Conservation (phyloP, 768 basidiomycete species). For the Kwoniella pini region DNA sequence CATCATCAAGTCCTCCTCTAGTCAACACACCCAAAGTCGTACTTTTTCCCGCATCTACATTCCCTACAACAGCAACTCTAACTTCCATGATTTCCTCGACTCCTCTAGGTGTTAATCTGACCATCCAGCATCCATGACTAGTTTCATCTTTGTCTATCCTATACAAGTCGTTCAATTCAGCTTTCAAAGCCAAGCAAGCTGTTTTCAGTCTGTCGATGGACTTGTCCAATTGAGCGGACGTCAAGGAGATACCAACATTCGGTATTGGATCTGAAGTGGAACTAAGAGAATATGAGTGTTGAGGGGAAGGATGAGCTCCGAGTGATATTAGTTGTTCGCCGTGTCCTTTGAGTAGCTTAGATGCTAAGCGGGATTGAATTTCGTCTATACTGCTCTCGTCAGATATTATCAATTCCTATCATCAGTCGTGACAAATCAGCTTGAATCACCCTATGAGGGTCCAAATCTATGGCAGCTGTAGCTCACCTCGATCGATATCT, state of each 20-base stretch:
- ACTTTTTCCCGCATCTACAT: slow-evolving; percentile 81
- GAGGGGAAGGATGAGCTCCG: slow-evolving; percentile 43
- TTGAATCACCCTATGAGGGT: too few species aligned
- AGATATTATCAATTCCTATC: slow-evolving; percentile 28
- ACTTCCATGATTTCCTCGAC: slow-evolving; percentile 65
- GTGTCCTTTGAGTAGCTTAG: slow-evolving; percentile 34
- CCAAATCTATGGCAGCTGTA: neutral
- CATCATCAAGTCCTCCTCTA: slow-evolving; percentile 63
- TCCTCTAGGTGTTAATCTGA: slow-evolving; percentile 41
- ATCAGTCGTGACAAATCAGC: neutral
- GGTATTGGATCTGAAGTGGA: slow-evolving; percentile 10
- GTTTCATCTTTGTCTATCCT: slow-evolving; percentile 23
- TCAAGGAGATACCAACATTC: slow-evolving; percentile 26
- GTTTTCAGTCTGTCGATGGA: slow-evolving; percentile 40
- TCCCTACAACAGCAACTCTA: slow-evolving; percentile 92
- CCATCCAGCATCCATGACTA: slow-evolving; percentile 44
- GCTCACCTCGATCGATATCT: slow-evolving; percentile 38
- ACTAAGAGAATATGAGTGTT: slow-evolving; percentile 36
- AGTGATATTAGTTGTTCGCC: slow-evolving; percentile 54
- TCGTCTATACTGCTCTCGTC: slow-evolving; percentile 24
- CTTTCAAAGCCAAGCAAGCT: slow-evolving; percentile 29
- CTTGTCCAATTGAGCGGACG: slow-evolving; percentile 19
- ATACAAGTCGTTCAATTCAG: slow-evolving; percentile 49
- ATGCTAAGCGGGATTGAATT: slow-evolving; percentile 26
- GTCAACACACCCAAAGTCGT: slow-evolving; percentile 93